Conservation (phyloP, 139 green algal species). For the Parachlorella kessleri region DNA sequence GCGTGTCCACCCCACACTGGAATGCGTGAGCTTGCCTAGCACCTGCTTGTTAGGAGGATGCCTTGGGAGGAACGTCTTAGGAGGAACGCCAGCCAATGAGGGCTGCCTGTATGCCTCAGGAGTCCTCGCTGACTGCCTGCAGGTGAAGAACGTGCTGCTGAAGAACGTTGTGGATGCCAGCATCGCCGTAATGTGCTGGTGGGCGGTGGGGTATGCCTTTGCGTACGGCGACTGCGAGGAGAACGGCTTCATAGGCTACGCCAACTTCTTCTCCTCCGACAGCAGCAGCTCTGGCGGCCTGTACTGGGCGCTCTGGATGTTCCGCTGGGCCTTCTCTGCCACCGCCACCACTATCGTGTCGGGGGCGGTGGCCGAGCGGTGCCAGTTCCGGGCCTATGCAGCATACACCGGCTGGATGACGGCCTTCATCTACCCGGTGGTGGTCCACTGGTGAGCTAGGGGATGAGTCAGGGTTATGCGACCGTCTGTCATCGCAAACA, state of each 20-base stretch:
- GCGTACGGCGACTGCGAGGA: slow-evolving; percentile 44
- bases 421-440: slow-evolving; percentile 67
- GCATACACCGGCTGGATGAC: slow-evolving; percentile 55
- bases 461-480: too few species aligned
- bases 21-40: neutral
- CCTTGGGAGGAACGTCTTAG: too few species aligned
- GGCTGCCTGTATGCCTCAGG: too few species aligned
- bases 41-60: neutral
- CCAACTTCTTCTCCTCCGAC: slow-evolving; percentile 14
- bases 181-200: slow-evolving; percentile 45
- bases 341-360: slow-evolving; percentile 55
- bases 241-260: slow-evolving; percentile 54
- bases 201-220: slow-evolving; percentile 72
- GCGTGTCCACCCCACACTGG: neutral
- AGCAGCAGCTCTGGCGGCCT: too few species aligned
- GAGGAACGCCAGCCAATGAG: too few species aligned
- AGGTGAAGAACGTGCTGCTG: slow-evolving; percentile 43
- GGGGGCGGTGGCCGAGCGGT: slow-evolving; percentile 50
- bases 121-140: too few species aligned
- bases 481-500: too few species aligned
- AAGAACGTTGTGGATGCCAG: slow-evolving; percentile 35
- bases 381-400: slow-evolving; percentile 43
- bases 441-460: slow-evolving; percentile 68
- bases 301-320: slow-evolving; percentile 39
- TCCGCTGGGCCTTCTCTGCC: slow-evolving; percentile 49